Conservation (phyloP, 2,329 filamentous ascomycete genomes). For the Exophiala phaeomuriformis region DNA sequence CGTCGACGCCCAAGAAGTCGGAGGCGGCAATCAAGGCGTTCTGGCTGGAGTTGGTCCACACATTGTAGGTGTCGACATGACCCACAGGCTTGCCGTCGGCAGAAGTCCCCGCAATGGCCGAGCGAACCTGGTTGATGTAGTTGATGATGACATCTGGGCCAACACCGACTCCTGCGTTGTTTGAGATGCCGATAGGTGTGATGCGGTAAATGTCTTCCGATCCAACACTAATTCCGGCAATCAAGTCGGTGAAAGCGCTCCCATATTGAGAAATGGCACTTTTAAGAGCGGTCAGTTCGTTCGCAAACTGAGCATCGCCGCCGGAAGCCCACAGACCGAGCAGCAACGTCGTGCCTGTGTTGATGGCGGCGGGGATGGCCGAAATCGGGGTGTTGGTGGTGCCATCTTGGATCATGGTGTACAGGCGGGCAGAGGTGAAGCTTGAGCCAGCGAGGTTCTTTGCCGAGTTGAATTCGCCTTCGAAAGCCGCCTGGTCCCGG, state of each 20-base stretch:
- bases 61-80: slow-evolving; percentile 86
- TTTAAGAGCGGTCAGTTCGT: slow-evolving; percentile 67
- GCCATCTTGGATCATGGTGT: slow-evolving; percentile 59
- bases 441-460: slow-evolving; percentile 36
- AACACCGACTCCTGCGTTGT: slow-evolving; percentile 56
- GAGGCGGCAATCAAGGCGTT: slow-evolving; percentile 54
- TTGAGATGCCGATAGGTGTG: slow-evolving; percentile 61
- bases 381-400: slow-evolving; percentile 58
- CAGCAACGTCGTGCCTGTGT: slow-evolving; percentile 68
- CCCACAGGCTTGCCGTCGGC: slow-evolving; percentile 57
- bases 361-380: slow-evolving; percentile 76
- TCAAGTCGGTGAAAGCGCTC: slow-evolving; percentile 53
- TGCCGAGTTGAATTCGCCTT: slow-evolving; percentile 41
- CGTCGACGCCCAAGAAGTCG: slow-evolving; percentile 79
- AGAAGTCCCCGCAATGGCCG: slow-evolving; percentile 55
- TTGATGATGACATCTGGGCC: slow-evolving; percentile 54
- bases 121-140: slow-evolving; percentile 64
- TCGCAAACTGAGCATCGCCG: slow-evolving; percentile 55
- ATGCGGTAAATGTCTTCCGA: slow-evolving; percentile 80
- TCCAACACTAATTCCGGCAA: slow-evolving; percentile 78
- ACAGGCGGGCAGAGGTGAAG: slow-evolving; percentile 45
- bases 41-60: slow-evolving; percentile 67
- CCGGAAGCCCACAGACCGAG: slow-evolving; percentile 78
- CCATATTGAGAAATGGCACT: slow-evolving; percentile 64
- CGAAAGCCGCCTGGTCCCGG: slow-evolving; percentile 39